Evolutionary conservation across 2,329 filamentous ascomycete species (phyloP).

Genomic region (Setomelanomma holmii): DNA sequence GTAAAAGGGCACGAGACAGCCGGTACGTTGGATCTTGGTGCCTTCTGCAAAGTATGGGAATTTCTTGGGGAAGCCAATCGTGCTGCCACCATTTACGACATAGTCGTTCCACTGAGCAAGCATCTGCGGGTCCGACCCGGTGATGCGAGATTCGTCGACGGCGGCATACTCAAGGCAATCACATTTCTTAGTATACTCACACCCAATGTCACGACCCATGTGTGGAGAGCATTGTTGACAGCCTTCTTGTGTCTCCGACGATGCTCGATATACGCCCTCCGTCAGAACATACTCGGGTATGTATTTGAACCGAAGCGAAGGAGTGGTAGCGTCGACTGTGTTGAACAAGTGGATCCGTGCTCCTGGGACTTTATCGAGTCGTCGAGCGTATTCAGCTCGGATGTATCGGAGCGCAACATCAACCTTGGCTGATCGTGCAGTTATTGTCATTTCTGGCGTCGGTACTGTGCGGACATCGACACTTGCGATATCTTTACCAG

Average conservation of each 20-base stretch:
- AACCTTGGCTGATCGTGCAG: slow-evolving; percentile 35
- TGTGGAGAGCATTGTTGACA: slow-evolving; percentile 68
- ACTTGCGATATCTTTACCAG: slow-evolving; percentile 22
- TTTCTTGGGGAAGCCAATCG: slow-evolving; percentile 52
- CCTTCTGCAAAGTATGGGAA: slow-evolving; percentile 67
- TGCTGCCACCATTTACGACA: slow-evolving; percentile 30
- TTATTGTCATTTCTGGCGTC: slow-evolving; percentile 44
- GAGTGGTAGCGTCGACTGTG: slow-evolving; percentile 61
- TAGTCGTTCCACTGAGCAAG: slow-evolving; percentile 27
- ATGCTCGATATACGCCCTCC: slow-evolving; percentile 65
- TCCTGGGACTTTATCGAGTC: slow-evolving; percentile 39
- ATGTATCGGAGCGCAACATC: slow-evolving; percentile 46
- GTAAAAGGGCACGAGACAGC: slow-evolving; percentile 52
- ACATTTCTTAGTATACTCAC: slow-evolving; percentile 70
- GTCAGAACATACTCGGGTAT: slow-evolving; percentile 66
- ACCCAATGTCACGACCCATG: slow-evolving; percentile 60
- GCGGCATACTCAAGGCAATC: slow-evolving; percentile 71
- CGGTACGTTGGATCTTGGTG: slow-evolving; percentile 30
- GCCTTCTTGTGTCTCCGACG: slow-evolving; percentile 69
- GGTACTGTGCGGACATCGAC: slow-evolving; percentile 45
- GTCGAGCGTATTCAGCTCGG: slow-evolving; percentile 46
- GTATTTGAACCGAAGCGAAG: slow-evolving; percentile 71
- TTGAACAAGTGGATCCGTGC: slow-evolving; percentile 68
- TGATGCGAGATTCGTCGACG: slow-evolving; percentile 51
- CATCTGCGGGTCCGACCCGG: slow-evolving; percentile 32